A percentile compares a stretch with the other conserved stretches of the same genome.
Evolutionary conservation across 1,284 basidiomycete species (phyloP).

Genomic region (Trametes sp.): DNA sequence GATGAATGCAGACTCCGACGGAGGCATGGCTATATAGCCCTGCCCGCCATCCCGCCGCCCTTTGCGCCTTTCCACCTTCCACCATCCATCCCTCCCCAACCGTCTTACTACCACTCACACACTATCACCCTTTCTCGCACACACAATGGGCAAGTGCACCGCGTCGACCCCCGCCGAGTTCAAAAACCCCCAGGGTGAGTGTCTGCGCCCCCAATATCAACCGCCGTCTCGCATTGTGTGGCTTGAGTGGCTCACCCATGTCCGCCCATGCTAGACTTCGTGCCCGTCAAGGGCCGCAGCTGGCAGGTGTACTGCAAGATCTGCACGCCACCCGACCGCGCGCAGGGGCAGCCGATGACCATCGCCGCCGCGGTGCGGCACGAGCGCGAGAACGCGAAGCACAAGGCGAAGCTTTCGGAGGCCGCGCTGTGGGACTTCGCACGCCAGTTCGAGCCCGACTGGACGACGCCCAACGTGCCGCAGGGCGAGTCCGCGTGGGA

Average conservation of each 20-base stretch:
- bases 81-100: background rate
- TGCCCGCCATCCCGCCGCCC: conserved; percentile 1
- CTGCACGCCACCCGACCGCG: conserved; percentile 22
- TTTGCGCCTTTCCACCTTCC: conserved; percentile 9
- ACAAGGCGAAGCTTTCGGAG: conserved; percentile 25
- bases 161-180: background rate
- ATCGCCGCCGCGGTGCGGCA: conserved; percentile 25
- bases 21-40: conserved; percentile 19
- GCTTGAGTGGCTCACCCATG: conserved; percentile 13
- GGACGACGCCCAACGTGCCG: conserved; percentile 39
- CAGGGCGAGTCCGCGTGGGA: conserved; percentile 57
- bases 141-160: conserved; percentile 2
- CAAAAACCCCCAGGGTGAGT: conserved; percentile 17
- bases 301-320: conserved; percentile 30
- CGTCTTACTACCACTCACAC: background rate
- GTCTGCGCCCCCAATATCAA: background rate
- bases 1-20: background rate
- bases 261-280: conserved; percentile 26
- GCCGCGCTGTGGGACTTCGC: conserved; percentile 11
- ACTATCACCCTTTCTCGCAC: background rate
- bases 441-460: conserved; percentile 15
- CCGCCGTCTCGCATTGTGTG: background rate
- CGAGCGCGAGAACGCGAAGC: conserved; percentile 26
- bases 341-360: conserved; percentile 29
- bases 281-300: conserved; percentile 16